Evolutionary conservation across 148 eudicot species (phyloP).

Genomic region (Limonium bicolor): DNA sequence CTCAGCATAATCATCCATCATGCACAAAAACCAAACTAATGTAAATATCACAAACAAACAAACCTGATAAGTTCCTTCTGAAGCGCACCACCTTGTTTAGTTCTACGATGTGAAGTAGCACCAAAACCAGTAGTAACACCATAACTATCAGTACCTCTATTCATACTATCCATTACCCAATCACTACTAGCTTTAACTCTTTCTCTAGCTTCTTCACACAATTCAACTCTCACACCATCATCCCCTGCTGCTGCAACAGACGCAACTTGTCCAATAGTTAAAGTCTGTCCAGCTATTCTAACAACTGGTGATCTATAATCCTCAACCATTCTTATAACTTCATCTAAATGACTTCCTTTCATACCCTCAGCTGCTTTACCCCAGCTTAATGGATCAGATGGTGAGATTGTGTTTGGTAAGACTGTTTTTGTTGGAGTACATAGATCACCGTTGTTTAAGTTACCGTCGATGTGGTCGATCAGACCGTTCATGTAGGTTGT

Average conservation of each 20-base stretch:
- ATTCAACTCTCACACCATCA: conserved; percentile 33
- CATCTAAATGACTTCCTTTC: conserved; percentile 58
- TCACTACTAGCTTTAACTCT: conserved; percentile 81
- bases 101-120: conserved; percentile 76
- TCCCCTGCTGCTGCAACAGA: conserved; percentile 30
- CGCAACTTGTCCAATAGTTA: conserved; percentile 66
- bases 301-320: conserved; percentile 48
- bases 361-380: conserved; percentile 41
- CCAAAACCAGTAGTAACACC: conserved; percentile 88
- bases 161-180: conserved; percentile 89
- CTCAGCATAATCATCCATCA: neutral
- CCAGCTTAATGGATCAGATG: conserved; percentile 90
- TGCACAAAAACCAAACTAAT: neutral
- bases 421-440: too few species aligned
- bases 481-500: neutral
- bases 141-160: conserved; percentile 69
- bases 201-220: conserved; percentile 37
- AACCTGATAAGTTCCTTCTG: conserved; percentile 82
- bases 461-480: neutral
- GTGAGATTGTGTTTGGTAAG: too few species aligned
- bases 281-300: conserved; percentile 36
- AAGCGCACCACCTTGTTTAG: conserved; percentile 77
- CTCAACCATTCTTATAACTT: conserved; percentile 68
- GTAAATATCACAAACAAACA: neutral
- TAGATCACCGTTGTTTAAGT: too few species aligned